phyloP scores from a whole-genome alignment of 805 yeast species.

The Saturnispora saitoi region DNA sequence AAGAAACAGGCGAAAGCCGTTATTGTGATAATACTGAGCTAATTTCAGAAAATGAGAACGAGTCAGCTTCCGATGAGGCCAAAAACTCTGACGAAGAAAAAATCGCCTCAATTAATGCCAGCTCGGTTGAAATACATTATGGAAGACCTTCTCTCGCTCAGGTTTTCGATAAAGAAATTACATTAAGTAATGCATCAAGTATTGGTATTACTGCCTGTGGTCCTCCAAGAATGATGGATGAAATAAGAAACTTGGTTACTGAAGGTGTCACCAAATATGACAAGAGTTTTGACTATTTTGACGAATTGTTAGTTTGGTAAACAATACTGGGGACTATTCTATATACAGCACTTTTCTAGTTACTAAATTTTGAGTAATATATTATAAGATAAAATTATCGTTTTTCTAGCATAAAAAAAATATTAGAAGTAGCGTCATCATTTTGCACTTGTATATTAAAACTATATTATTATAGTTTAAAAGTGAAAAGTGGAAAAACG shows the following conservation, averaged over 20 bases:
- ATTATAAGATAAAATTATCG: background rate
- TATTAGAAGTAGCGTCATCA: too few species aligned
- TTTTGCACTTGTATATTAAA: too few species aligned
- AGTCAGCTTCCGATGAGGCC: background rate
- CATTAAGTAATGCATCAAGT: slow-evolving; percentile 26
- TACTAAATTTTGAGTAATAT: background rate
- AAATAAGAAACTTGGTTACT: slow-evolving; percentile 2
- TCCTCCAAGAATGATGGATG: slow-evolving; percentile 31
- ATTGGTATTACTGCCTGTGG: slow-evolving; percentile 39
- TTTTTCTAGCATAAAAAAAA: too few species aligned
- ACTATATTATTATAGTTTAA: too few species aligned
- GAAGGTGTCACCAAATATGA: background rate
- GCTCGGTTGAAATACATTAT: background rate
- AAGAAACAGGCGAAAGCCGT: slow-evolving; percentile 16
- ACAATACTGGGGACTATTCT: background rate
- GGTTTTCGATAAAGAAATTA: slow-evolving; percentile 27
- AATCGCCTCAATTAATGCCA: background rate
- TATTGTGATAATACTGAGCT: background rate
- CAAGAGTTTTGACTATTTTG: slow-evolving; percentile 9
- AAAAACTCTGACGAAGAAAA: background rate
- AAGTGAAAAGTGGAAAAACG: too few species aligned
- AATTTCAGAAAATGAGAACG: background rate
- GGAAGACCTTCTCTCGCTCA: slow-evolving; percentile 34
- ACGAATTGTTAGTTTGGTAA: slow-evolving; percentile 9
- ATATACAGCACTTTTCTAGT: background rate